Evolutionary conservation across 208 protist species (phyloP), one percentile per base, ranked within the genome.

Genomic region (Trypanosoma theileri): DNA sequence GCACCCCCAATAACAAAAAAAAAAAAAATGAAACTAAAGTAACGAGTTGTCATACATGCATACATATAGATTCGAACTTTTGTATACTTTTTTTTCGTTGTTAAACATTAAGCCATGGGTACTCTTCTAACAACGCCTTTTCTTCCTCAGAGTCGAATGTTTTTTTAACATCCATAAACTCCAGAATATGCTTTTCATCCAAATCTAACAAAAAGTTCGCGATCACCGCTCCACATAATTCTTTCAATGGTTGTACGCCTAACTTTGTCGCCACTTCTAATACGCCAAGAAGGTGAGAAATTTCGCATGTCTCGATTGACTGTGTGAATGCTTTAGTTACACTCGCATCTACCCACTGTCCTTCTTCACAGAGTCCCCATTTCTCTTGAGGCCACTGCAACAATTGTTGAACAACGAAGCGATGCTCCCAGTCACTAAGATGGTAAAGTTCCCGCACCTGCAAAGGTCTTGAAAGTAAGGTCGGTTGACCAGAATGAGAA

Each of bases 141-240:
- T 82, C 76, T 55, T 78, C 73, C 59, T 89, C 75, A 12, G 64
- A 46, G 1, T 74, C 85, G 61, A 89, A 75, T 8, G 71, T 45
- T 28, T 74, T 66, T 17, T 66, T 62, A n/a, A 65, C 53, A 24
- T 42, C 55, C 40, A 87, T 59, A 13, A 93, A 60, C 14, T 57
- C 57, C 4, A 70, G 28, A 14, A 93, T 53, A 1, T 74, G 56
- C 13, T 51, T 54, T 45, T 79, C 81, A 59, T 75, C 71, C 17
- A 84, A 56, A 60, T 88, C 79, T 17, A 86, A n/a, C 26, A 91
- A 35, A 66, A 89, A 74, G 61, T 92, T 84, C 2, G 86, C 82
- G 0, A 87, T 52, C 10, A 91, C 73, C 3, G 82, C 76, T 8
- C 71, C 75, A 51, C 84, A 90, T 16, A 94, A 74, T 9, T 59